Evolutionary conservation across 441 rosid species (phyloP), one percentile per base, ranked within the genome.

Genomic region (Aquilaria agallochum): DNA sequence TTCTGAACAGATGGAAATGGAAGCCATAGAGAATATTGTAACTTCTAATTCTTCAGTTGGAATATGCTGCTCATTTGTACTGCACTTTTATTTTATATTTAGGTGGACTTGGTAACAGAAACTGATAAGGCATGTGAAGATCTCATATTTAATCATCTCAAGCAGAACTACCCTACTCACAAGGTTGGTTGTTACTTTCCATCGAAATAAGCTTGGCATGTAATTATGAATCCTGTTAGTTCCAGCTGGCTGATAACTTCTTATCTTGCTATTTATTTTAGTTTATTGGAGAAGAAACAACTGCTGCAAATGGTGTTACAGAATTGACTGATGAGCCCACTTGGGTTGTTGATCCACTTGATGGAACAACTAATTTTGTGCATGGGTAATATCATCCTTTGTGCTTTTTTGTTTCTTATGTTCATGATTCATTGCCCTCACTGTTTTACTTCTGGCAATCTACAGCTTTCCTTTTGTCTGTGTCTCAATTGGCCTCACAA

Each of bases 301-400:
- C 97, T 34, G 96, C 96, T 76, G 92, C 97, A 40, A 59, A 49
- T 65, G 99, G 99, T 15, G 56, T 50, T 48, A 72, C 88, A 3
- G 94, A 84, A 76, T 60, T 92, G 77, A 95, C 97, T 5, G 92
- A 91, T 49, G 97, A 91, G 58, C 96, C 97, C 5, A 95, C 97
- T 33, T 95, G 97, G 99, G 87, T 95, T 40, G 97, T 91, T 70
- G 99, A 95, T 76, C 99, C 99, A 70, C 99, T 95, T 76, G 99
- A 95, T 72, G 99, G 97, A 78, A 95, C 99, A 13, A 89, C 97
- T 31, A 95, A 91, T 69, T 95, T 95, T 64, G 99, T 95, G 66
- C 99, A 95, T 58, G 95, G 97, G 99, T 92, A 82, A 48, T 63
- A 51, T 34, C 31, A 1, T 45, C 65, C 50, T 56, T 46, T 1